Evolutionary conservation across 805 yeast species (phyloP), one percentile per base, ranked within the genome.

Genomic region (Metschnikowia gruessii): DNA sequence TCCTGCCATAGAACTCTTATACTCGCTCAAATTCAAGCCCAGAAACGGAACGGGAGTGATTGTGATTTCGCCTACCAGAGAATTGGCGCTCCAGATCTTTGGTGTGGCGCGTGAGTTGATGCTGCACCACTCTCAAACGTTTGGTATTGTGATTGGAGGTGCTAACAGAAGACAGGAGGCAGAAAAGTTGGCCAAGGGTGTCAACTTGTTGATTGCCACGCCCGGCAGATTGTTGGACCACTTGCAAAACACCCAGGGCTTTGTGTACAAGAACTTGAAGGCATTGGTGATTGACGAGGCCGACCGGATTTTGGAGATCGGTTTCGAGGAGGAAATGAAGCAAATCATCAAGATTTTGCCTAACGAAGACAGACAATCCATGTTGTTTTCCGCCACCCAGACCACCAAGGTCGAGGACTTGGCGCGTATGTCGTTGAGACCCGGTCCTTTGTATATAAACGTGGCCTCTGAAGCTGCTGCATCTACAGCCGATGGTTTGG

Each of bases 341-440:
- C 98, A 94, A 69, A 94, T 94, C 62, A 88, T 94, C 61, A 88
- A 85, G 68, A 88, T 95, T 53, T 74, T 94, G 60, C 99, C 99
- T 37, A 85, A 81, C 51, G 92, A 89, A 56, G 91, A 85, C 55
- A 85, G 99, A 70, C 99, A 94, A 68, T 79, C 96, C 34, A 92
- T 94, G 98, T 73, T 94, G 53, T 94, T 94, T 64, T 92, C 98
- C n/a, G 99, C 99, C 40, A 94, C 99, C 1, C 99, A 94, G 69
- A 94, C 99, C 26, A 94, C 98, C 34, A 94, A 95, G 70, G 99
- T 94, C 54, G 98, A 94, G 68, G 99, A 94, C 72, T 76, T 94
- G 62, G 99, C 99, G 13, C 81, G 99, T 69, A 92, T 94, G 43
- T 92, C 99, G 2, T 76, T 95, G 60, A 83, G 95, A 65, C 84